Base-by-base conservation (phyloP, 148 eudicot genomes). In the Persicaria maculosa region DNA sequence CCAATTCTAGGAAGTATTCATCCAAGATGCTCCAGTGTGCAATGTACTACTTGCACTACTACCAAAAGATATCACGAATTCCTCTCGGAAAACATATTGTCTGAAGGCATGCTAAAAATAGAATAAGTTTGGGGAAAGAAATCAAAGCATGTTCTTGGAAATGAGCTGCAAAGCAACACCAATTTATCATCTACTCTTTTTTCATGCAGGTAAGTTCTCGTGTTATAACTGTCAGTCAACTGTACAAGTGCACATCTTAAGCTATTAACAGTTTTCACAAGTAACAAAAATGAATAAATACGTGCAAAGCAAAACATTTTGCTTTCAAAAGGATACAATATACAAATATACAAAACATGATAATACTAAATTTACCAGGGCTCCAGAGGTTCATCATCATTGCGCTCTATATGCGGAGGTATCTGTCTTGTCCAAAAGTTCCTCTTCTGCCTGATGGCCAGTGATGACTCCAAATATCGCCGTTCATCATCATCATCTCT, bases 1-100 rank as follows among this genome's bases (percentile, higher is more conserved):
- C 80, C 89, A 87, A 84, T 67, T 73, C 83, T 87, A 87, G 54
- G 88, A 80, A 65, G 81, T 80, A 76, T 74, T 88, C 91, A 67
- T 77, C 86, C 81, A 52, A 58, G 65, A 78, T 68, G 81, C 90
- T 86, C 88, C 97, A 77, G 0, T 11, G 44, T 10, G 68, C 16
- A 31, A 62, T 25, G 11, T 31, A 4, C 6, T 31, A 48, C 9
- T 48, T 57, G 58, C 58, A 4, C 5, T 53, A 4, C 40, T 31
- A 57, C 6, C 31, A 57, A 57, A 15, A 57, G 2, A 12, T 6
- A 57, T 57, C 9, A 57, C 62, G 17, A 57, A 57, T 7, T 5
- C 19, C 31, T 55, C 40, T 16, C 2, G 7, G 0, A n/a, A n/a
- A 55, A 6, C n/a, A n/a, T 5, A 12, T 17, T 16, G 8, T n/a